Conservation (phyloP, 2,329 filamentous ascomycete genomes). For the Exophiala alcalophila region DNA sequence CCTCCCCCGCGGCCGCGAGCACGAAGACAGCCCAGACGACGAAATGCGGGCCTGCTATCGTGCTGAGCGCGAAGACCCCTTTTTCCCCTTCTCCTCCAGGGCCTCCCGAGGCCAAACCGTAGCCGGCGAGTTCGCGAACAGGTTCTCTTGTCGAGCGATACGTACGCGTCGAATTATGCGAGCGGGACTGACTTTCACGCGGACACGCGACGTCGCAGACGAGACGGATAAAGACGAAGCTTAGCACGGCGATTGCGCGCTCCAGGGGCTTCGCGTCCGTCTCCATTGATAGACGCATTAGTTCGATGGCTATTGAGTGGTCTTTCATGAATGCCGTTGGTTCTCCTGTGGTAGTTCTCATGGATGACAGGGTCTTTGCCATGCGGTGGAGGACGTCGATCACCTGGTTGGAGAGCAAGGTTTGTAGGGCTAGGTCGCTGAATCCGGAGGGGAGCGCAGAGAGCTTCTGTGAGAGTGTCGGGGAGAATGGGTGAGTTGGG, state of each 20-base stretch:
- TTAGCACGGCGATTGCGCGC: slow-evolving; percentile 2
- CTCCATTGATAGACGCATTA: slow-evolving; percentile 11
- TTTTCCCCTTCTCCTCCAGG: no score
- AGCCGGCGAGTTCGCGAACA: neutral
- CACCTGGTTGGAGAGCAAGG: slow-evolving; percentile 4
- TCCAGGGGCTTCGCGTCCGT: slow-evolving; percentile 1
- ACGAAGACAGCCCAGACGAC: slow-evolving; percentile 6
- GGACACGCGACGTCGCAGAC: slow-evolving; percentile 1
- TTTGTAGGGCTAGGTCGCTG: slow-evolving; percentile 12
- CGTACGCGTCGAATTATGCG: neutral
- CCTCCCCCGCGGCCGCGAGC: neutral
- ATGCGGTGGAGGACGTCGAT: slow-evolving; percentile 14
- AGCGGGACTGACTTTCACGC: neutral
- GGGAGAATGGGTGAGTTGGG: slow-evolving; percentile 14
- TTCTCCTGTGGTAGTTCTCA: slow-evolving; percentile 1
- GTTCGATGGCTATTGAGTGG: slow-evolving; percentile 7
- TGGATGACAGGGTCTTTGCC: neutral
- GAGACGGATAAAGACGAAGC: slow-evolving; percentile 1
- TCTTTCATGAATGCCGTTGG: slow-evolving; percentile 4
- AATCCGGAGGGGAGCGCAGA: slow-evolving; percentile 12
- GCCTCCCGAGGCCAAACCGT: no score
- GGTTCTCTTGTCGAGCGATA: neutral
- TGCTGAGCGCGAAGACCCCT: neutral
- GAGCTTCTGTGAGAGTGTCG: slow-evolving; percentile 7
- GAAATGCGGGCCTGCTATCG: slow-evolving; percentile 1